These are phyloP conservation scores for Malassezia dermatis DNA, from an alignment of 1,284 basidiomycete species.

Conservation along the genomic window DNA sequence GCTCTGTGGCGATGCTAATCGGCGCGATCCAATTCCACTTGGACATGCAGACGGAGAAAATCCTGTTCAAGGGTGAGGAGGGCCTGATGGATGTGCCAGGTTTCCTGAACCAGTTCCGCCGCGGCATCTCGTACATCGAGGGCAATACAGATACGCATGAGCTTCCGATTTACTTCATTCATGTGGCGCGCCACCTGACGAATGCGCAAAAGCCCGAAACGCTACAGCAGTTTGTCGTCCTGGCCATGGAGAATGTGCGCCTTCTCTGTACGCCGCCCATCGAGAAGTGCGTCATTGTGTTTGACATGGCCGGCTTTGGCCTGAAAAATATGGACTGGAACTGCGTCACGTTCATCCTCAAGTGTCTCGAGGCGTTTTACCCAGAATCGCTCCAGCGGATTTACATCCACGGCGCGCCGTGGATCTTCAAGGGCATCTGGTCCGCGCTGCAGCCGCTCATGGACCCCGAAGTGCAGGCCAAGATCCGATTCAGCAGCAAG, in stretches of 20 bases:
- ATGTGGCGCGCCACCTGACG: constrained; percentile 46
- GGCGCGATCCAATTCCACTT: constrained; percentile 48
- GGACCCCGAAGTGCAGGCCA: constrained; percentile 45
- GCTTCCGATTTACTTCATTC: constrained; percentile 47
- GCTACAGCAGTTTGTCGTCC: constrained; percentile 44
- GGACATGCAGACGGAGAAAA: constrained; percentile 42
- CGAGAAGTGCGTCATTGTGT: constrained; percentile 43
- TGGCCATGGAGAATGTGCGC: constrained; percentile 44
- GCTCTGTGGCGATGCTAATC: constrained; percentile 45
- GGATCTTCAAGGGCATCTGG: constrained; percentile 49
- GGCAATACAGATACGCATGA: constrained; percentile 41
- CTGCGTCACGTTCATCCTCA: constrained; percentile 44
- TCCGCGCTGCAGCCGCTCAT: constrained; percentile 45
- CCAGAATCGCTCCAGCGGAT: constrained; percentile 47
- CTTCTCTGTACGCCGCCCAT: constrained; percentile 41
- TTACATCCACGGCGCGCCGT: constrained; percentile 45
- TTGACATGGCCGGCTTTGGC: constrained; percentile 46
- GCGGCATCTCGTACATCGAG: constrained; percentile 48
- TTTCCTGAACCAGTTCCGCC: constrained; percentile 47
- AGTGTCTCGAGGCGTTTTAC: constrained; percentile 47
- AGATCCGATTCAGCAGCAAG: constrained; percentile 46
- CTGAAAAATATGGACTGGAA: constrained; percentile 49
- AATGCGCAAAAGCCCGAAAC: constrained; percentile 45
- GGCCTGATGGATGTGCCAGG: constrained; percentile 46
- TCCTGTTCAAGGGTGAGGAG: constrained; percentile 44